phyloP scores from a whole-genome alignment of 2,329 filamentous ascomycete species.

The Fusarium falciforme region DNA sequence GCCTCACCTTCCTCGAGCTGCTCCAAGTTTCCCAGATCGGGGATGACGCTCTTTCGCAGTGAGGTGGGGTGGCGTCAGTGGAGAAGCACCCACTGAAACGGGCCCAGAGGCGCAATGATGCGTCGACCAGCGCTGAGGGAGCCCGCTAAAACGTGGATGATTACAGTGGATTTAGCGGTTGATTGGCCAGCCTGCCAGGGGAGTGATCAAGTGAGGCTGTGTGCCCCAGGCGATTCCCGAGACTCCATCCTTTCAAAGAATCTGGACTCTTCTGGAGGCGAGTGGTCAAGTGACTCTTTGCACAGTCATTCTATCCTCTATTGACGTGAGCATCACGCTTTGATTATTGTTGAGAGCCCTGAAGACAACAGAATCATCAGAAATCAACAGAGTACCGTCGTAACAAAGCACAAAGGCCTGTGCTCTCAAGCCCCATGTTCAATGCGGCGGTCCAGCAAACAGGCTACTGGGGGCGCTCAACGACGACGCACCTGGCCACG shows the following conservation, averaged over 20 bases:
- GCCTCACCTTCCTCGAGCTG: neutral
- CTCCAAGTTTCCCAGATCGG: constrained; percentile 6
- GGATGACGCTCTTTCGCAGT: constrained; percentile 21
- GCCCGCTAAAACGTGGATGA: constrained; percentile 1
- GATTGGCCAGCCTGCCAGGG: constrained; percentile 29
- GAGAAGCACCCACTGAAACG: constrained; percentile 1
- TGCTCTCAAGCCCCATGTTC: neutral
- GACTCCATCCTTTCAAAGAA: constrained; percentile 3
- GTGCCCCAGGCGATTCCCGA: constrained; percentile 9
- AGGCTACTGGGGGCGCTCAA: constrained; percentile 28
- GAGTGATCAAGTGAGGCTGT: constrained; percentile 34
- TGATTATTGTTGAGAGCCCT: neutral
- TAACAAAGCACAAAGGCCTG: neutral
- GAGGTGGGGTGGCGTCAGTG: constrained; percentile 31
- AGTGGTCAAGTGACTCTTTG: constrained; percentile 6
- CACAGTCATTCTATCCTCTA: neutral
- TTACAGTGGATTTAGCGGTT: neutral
- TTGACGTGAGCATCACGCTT: neutral
- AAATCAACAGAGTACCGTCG: neutral
- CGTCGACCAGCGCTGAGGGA: constrained; percentile 4
- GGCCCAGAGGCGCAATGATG: constrained; percentile 6
- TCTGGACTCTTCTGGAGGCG: constrained; percentile 19
- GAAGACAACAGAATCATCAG: neutral
- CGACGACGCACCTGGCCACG: neutral
- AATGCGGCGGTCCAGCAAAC: constrained; percentile 24